Evolutionary conservation across 225 moss, liverwort and hornwort species (phyloP), one percentile per base, ranked within the genome.

Genomic region (Asterella californica): DNA sequence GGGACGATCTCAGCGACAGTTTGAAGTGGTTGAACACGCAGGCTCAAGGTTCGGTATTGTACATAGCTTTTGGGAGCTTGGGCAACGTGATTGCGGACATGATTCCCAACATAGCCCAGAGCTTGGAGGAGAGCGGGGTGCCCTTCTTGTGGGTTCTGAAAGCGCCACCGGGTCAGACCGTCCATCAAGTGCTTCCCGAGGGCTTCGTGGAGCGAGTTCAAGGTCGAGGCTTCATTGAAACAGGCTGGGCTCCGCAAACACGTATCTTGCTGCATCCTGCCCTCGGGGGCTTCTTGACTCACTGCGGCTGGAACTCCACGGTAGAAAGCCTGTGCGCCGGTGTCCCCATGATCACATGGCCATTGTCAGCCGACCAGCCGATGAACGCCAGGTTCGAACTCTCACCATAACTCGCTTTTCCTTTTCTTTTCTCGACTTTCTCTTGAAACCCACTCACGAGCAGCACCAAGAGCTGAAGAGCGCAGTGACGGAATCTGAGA

Each of bases 301-400:
- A 93, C 47, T 91, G 88, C 29, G 91, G 91, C 22, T 91, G 90
- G 91, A 90, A 89, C 38, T 92, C 92, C 47, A 79, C 80, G 5
- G 30, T 89, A 5, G 92, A 90, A 74, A 78, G 90, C 85, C 85
- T 90, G 47, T 84, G 84, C 71, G 74, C 37, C 5, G 89, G 90
- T 50, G 76, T 90, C 53, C 88, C 91, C 38, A 81, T 91, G 66
- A 78, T 91, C 78, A 85, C 86, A 24, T 94, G 91, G 90, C 91
- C 92, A 0, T 12, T 83, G 18, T 34, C 52, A 14, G 85, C 85
- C 15, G 87, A 88, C 60, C 79, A 89, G 37, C 83, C 27, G 3
- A 42, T 83, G 30, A 91, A 84, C 77, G 80, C 78, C 46, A 82
- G 87, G 87, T 87, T 15, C 19, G 47, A 38, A 2, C 42, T 45